Base-by-base conservation (phyloP, 306 rosid species). In the Geum urbanum region DNA sequence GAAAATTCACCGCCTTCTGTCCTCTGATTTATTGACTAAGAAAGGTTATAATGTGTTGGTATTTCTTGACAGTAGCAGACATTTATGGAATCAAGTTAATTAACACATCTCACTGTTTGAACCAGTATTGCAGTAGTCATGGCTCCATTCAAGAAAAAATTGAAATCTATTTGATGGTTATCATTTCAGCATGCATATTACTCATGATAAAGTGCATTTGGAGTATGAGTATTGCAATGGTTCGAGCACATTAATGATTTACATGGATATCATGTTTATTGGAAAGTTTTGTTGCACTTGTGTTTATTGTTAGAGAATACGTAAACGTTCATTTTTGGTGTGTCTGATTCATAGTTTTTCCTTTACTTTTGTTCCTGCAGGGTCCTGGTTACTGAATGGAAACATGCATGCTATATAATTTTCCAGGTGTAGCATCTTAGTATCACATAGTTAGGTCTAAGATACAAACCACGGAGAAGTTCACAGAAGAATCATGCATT, bases 321-420 rank as follows among this genome's bases (percentile, higher is more conserved):
- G 3, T 32, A 16, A 58, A 12, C 13, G 13, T 58, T 46, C 5
- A 35, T 20, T n/a, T 15, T 20, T 27, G 20, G 52, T 7, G 15
- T 14, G 32, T 61, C 43, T 47, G 64, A 66, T 53, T 11, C 49
- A 52, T 20, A 12, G 41, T 41, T 13, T 22, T 60, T 11, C 0
- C 13, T 27, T 57, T 57, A 32, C 19, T 71, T 37, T 72, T 32
- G 73, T 53, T 53, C 50, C 71, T 73, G 71, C 91, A 84, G 96
- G 86, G 14, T 83, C 86, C 32, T 80, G 83, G 58, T 80, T 59
- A 70, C 84, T 82, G 79, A 32, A 50, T 18, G 53, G 72, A 45
- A 49, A 32, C 8, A 27, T 66, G 72, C 63, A n/a, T 11, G 9
- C n/a, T 49, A 71, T 78, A 43, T 61, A 61, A 7, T 43, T 57